Conservation (phyloP, 2,329 filamentous ascomycete genomes). For the Sporothrix luriei region DNA sequence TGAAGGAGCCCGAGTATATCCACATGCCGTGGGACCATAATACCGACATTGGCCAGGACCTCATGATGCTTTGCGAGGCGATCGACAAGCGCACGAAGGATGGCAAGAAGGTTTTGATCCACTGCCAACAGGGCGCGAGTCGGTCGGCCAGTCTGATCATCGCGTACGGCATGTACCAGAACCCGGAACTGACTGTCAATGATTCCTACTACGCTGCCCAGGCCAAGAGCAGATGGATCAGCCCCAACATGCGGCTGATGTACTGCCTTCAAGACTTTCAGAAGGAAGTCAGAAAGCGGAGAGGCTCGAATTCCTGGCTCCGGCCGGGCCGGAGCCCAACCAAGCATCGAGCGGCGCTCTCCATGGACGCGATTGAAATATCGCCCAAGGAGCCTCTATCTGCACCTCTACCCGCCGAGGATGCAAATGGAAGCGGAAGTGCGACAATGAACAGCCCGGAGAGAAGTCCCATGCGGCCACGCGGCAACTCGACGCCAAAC, state of each 20-base stretch:
- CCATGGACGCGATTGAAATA: slow-evolving; percentile 59
- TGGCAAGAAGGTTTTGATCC: slow-evolving; percentile 77
- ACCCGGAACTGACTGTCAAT: slow-evolving; percentile 74
- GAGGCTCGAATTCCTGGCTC: slow-evolving; percentile 51
- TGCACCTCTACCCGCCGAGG: slow-evolving; percentile 61
- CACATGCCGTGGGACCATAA: slow-evolving; percentile 89
- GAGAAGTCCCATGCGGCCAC: slow-evolving; percentile 50
- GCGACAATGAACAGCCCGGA: slow-evolving; percentile 43
- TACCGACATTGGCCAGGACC: slow-evolving; percentile 77
- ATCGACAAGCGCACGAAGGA: slow-evolving; percentile 73
- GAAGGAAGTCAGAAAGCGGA: slow-evolving; percentile 61
- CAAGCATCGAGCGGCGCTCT: slow-evolving; percentile 63
- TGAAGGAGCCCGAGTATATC: slow-evolving; percentile 73
- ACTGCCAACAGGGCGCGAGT: slow-evolving; percentile 85
- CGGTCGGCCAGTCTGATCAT: slow-evolving; percentile 85
- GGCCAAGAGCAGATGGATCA: slow-evolving; percentile 81
- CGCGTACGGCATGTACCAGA: slow-evolving; percentile 79
- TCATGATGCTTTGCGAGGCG: slow-evolving; percentile 72
- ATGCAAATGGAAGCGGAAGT: slow-evolving; percentile 46
- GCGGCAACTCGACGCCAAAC: slow-evolving; percentile 58
- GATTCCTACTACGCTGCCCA: slow-evolving; percentile 82
- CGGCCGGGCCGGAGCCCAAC: slow-evolving; percentile 58
- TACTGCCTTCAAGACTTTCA: slow-evolving; percentile 85
- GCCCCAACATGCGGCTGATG: slow-evolving; percentile 88
- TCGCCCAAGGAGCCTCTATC: slow-evolving; percentile 61